phyloP scores from a whole-genome alignment of 495 filamentous ascomycete species.

The Hypomontagnella submonticulosa region DNA sequence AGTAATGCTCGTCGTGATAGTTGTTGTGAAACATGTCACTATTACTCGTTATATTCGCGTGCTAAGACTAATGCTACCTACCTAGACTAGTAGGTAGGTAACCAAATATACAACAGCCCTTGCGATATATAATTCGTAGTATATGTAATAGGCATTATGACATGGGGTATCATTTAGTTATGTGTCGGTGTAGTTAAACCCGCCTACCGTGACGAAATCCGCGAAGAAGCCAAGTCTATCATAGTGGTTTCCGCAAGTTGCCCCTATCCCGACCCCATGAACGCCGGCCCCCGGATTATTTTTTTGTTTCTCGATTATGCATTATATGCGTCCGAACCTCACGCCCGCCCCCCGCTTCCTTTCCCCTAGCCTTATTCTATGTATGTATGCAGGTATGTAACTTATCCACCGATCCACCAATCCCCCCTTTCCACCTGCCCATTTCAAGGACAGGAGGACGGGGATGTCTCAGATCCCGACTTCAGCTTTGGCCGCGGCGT shows the following conservation, averaged over 20 bases:
- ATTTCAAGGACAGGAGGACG: not conserved
- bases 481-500: too few relatives aligned
- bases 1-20: not conserved
- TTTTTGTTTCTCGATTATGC: slow-evolving; percentile 10
- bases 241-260: slow-evolving; percentile 3
- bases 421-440: not conserved
- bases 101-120: too few relatives aligned
- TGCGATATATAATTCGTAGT: not conserved
- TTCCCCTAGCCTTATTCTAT: not conserved
- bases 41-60: not conserved
- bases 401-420: not conserved
- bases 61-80: not conserved
- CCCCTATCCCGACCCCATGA: slow-evolving; percentile 15
- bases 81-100: too few relatives aligned
- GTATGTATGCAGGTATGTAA: too few relatives aligned
- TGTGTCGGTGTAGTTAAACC: slow-evolving; percentile 1
- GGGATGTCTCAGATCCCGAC: too few relatives aligned
- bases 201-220: slow-evolving; percentile 21
- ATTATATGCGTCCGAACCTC: not conserved
- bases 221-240: slow-evolving; percentile 37
- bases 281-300: slow-evolving; percentile 21
- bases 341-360: not conserved
- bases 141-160: slow-evolving; percentile 18
- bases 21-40: not conserved
- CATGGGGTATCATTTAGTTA: slow-evolving; percentile 23